A percentile compares a stretch with the other conserved stretches of the same genome.
Evolutionary conservation across 768 basidiomycete species (phyloP).

Genomic region (Multifurca ochricompacta): DNA sequence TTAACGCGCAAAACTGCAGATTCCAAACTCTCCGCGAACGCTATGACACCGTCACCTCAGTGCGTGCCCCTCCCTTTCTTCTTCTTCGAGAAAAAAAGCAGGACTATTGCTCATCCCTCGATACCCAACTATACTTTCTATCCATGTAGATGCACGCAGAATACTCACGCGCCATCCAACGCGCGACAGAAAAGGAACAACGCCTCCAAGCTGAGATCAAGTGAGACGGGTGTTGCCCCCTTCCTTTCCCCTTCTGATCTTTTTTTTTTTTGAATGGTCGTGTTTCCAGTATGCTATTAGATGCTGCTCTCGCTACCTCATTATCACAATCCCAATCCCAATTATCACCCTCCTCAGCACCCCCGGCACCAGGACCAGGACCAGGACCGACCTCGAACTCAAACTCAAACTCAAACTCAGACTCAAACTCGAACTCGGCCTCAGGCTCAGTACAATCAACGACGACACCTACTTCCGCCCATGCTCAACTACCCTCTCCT

Average conservation of each 20-base stretch:
- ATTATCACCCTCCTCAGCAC: too few relatives aligned
- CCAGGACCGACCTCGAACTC: background rate
- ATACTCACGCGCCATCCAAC: constrained; percentile 6
- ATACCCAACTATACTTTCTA: background rate
- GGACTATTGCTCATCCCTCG: too few relatives aligned
- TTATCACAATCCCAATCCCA: background rate
- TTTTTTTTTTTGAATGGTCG: too few relatives aligned
- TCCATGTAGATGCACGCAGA: constrained; percentile 11
- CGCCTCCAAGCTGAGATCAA: constrained; percentile 19
- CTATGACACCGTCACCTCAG: constrained; percentile 15
- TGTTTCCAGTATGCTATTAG: constrained; percentile 18
- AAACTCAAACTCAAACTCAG: background rate
- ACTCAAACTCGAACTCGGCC: background rate
- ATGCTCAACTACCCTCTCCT: background rate
- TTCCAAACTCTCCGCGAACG: constrained; percentile 20
- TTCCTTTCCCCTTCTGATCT: background rate
- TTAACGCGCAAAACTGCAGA: background rate
- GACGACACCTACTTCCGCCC: background rate
- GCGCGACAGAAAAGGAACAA: constrained; percentile 18
- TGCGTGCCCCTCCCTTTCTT: background rate
- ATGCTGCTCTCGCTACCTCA: constrained; percentile 12
- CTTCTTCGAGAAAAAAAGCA: background rate
- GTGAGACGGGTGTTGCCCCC: background rate
- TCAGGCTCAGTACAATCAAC: background rate
- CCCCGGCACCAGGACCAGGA: background rate